Base-by-base conservation (phyloP, 495 filamentous ascomycete species). In the Saxispiralis lemnorum region DNA sequence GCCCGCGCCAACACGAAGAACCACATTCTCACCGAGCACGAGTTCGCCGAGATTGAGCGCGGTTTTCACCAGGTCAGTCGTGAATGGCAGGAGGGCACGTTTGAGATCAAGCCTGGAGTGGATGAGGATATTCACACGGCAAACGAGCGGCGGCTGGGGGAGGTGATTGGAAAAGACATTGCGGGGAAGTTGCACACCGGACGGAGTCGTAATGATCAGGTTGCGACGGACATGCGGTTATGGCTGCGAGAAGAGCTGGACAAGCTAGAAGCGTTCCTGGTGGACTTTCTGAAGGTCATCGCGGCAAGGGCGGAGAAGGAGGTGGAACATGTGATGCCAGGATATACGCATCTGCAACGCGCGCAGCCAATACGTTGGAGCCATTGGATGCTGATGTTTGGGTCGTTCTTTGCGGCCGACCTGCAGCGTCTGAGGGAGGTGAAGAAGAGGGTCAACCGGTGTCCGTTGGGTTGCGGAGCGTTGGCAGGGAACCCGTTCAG, bases 161-260 rank as follows among this genome's bases (percentile, higher is more conserved):
- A 96, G 66, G 69, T 93, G 48, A 83, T 95, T 35, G 87, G 87
- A 52, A 86, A 78, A 56, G 70, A 81, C 2, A 78, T 85, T 28
- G 85, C 78, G 1, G 87, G 88, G 5, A 95, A 94, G 65, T 71
- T 95, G 46, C 88, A 95, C 67, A 95, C 87, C 2, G 87, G 87
- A 30, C 76, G 89, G 17, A 84, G 77, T 54, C 68, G 89, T 36
- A 96, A 96, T 56, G 89, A 96, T 65, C 89, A 96, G 64, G 72
- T 96, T 46, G 84, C 79, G 19, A 88, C 81, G 17, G 88, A 95
- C 54, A 88, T 94, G 81, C 77, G 87, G 35, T 64, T 94, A 56
- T 96, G 88, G 88, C 64, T 93, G 45, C 69, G 82, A 35, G 79
- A 83, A 49, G 71, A 87, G 64, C 61, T 95, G 39, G 71, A 69